phyloP scores from a whole-genome alignment of 257 asterid species.

The Nyctanthes arbortristis region DNA sequence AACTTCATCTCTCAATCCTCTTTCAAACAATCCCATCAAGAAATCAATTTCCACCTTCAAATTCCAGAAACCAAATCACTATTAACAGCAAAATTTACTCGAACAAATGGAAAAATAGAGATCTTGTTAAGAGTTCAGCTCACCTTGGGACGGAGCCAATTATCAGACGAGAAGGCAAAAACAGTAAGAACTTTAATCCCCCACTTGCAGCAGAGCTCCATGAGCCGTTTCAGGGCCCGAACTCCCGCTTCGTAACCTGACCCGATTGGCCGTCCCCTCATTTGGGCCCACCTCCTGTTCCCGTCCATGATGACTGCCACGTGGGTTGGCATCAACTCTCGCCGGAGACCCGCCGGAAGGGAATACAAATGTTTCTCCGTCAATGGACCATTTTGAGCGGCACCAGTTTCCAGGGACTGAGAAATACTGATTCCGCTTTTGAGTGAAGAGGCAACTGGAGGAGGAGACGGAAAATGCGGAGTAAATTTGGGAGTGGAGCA shows the following conservation, averaged over 20 bases:
- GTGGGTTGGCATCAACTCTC: constrained; percentile 41
- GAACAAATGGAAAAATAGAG: background rate
- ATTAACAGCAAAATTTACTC: background rate
- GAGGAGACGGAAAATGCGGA: background rate
- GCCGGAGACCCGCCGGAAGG: constrained; percentile 27
- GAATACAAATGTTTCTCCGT: constrained; percentile 2
- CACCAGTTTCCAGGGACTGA: background rate
- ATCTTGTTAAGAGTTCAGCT: background rate
- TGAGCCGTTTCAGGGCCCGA: constrained; percentile 38
- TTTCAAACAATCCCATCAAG: too few relatives aligned
- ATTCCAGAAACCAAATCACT: background rate
- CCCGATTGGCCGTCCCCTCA: constrained; percentile 40
- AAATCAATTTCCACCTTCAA: too few relatives aligned
- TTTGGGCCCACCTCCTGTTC: constrained; percentile 65
- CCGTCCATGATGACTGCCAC: constrained; percentile 67
- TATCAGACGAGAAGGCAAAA: constrained; percentile 65
- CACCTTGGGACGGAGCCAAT: constrained; percentile 72
- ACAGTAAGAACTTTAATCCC: constrained; percentile 60
- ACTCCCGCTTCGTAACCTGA: constrained; percentile 58
- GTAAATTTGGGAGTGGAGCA: constrained; percentile 20
- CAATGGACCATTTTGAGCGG: background rate
- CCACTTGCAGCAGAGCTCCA: constrained; percentile 52
- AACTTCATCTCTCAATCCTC: too few relatives aligned
- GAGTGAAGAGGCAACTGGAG: background rate
- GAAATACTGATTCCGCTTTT: background rate